These are phyloP conservation scores for Ilex paraguariensis DNA, from an alignment of 305 asterid species.

Conservation along the genomic window DNA sequence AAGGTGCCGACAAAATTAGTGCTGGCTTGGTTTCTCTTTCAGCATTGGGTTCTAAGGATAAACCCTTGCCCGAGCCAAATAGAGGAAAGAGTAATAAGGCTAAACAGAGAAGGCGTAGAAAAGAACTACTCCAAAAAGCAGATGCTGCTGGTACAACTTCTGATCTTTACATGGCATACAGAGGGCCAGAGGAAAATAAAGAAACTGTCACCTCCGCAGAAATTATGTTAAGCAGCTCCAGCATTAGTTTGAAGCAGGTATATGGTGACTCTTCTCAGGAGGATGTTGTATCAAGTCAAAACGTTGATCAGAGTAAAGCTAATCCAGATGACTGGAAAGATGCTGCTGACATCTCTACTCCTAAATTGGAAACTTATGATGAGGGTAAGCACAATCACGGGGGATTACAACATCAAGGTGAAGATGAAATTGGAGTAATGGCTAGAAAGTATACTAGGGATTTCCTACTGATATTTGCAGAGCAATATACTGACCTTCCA, in stretches of 20 bases:
- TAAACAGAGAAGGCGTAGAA: conserved; percentile 38
- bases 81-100: conserved; percentile 25
- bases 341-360: conserved; percentile 12
- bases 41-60: conserved; percentile 37
- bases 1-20: conserved; percentile 22
- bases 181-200: conserved; percentile 14
- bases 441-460: conserved; percentile 69
- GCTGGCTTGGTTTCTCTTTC: conserved; percentile 26
- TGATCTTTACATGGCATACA: conserved; percentile 18
- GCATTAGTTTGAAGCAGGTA: conserved; percentile 3
- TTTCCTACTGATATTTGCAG: conserved; percentile 68
- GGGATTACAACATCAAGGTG: conserved; percentile 19
- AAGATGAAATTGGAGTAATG: conserved; percentile 32
- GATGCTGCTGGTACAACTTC: conserved; percentile 19
- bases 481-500: conserved; percentile 53
- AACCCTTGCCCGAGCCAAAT: conserved; percentile 37
- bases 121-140: conserved; percentile 34
- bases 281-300: conserved; percentile 11
- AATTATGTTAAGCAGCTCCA: conserved; percentile 8
- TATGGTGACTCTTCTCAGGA: conserved; percentile 11
- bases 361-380: conserved; percentile 24
- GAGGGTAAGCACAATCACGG: conserved; percentile 23
- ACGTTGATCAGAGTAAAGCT: conserved; percentile 9
- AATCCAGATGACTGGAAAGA: conserved; percentile 20
- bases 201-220: conserved; percentile 16